Conservation (phyloP, 2,329 filamentous ascomycete species). For the Xylariaceae sp. region DNA sequence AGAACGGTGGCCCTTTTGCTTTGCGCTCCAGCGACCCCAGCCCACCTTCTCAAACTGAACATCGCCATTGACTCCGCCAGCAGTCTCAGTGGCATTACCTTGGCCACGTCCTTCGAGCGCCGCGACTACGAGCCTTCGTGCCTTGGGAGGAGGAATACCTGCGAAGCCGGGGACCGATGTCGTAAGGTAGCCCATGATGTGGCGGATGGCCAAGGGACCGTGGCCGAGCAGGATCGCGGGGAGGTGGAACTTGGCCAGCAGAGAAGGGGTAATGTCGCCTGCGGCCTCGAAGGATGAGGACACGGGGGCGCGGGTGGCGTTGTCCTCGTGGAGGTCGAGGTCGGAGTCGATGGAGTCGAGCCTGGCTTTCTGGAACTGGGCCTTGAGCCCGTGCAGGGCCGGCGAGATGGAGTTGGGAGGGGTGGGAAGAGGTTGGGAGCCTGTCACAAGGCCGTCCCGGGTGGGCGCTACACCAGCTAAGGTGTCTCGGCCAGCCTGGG, state of each 20-base stretch:
- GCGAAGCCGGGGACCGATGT: constrained; percentile 91
- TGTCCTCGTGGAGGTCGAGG: constrained; percentile 73
- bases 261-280: constrained; percentile 76
- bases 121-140: constrained; percentile 84
- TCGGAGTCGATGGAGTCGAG: constrained; percentile 76
- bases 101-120: constrained; percentile 75
- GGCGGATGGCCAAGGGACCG: constrained; percentile 87
- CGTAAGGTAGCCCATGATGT: constrained; percentile 92
- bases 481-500: constrained; percentile 58
- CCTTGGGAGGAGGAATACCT: constrained; percentile 82
- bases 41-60: constrained; percentile 92
- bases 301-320: constrained; percentile 43
- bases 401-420: constrained; percentile 95
- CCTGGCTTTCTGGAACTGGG: constrained; percentile 57
- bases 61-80: constrained; percentile 61
- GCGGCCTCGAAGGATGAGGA: constrained; percentile 63
- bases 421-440: constrained; percentile 69
- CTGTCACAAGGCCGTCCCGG: constrained; percentile 60
- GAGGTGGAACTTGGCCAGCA: constrained; percentile 86
- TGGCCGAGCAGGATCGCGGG: constrained; percentile 86
- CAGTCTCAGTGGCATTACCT: constrained; percentile 47
- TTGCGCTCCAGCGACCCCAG: constrained; percentile 94
- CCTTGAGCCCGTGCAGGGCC: constrained; percentile 73
- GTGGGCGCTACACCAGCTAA: constrained; percentile 66
- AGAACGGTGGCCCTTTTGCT: constrained; percentile 61